Conservation (phyloP, 176 grass and related monocot species). For the Oryza longistaminata region DNA sequence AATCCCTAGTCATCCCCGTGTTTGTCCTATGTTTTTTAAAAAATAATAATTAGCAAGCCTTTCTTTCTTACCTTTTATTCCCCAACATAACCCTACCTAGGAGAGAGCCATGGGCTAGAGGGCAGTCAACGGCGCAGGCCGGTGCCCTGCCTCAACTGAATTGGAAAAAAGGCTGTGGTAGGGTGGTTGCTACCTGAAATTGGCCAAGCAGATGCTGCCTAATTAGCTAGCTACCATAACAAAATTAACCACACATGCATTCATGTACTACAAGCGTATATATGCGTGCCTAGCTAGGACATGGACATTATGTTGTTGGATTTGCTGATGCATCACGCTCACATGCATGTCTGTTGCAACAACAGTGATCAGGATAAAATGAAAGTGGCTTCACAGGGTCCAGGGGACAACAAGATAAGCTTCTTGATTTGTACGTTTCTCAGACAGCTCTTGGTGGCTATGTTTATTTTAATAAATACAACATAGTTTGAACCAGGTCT, state of each 20-base stretch:
- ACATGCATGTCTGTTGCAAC: background rate
- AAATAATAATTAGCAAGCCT: no score
- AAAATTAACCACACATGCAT: background rate
- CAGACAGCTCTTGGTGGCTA: background rate
- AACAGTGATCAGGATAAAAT: background rate
- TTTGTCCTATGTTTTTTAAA: no score
- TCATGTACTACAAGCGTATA: background rate
- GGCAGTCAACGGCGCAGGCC: no score
- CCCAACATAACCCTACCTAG: no score
- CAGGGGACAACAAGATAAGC: background rate
- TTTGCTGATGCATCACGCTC: background rate
- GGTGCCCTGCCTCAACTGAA: no score
- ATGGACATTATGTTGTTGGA: background rate
- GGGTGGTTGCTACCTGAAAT: background rate
- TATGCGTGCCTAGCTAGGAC: no score
- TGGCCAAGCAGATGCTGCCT: background rate
- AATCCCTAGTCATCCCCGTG: no score
- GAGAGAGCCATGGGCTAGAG: no score
- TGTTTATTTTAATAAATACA: background rate
- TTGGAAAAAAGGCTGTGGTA: no score
- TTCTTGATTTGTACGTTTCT: background rate
- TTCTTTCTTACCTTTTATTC: no score
- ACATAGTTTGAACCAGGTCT: background rate
- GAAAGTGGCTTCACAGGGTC: background rate
- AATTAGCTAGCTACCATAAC: background rate